These are phyloP conservation scores for Coemansia sp. DNA, from an alignment of 192 early-diverging fungal genomes.

Conservation along the genomic window DNA sequence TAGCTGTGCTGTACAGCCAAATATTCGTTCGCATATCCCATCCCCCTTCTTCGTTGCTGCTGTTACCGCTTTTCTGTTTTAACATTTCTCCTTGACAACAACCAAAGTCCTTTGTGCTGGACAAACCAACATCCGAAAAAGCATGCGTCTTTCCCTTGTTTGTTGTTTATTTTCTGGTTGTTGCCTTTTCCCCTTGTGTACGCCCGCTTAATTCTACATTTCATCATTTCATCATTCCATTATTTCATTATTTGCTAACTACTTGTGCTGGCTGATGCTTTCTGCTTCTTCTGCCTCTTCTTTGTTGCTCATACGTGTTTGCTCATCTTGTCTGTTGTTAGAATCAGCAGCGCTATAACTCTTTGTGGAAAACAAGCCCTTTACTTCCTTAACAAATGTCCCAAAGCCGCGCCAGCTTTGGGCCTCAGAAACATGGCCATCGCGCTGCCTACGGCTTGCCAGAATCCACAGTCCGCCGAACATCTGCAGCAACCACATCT, in stretches of 20 bases:
- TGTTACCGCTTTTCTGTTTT: slow-evolving; percentile 1
- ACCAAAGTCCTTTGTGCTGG: too few species aligned
- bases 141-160: background rate
- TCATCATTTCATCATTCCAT: background rate
- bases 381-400: background rate
- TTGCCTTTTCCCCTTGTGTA: background rate
- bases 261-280: background rate
- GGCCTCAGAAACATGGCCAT: background rate
- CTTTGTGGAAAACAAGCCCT: background rate
- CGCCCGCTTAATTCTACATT: background rate
- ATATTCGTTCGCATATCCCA: background rate
- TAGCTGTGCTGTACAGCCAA: too few species aligned
- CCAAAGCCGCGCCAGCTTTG: slow-evolving; percentile 11
- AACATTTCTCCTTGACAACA: background rate
- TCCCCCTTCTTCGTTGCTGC: background rate
- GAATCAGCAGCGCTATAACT: background rate
- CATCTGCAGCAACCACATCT: background rate
- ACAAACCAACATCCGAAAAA: background rate
- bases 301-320: slow-evolving; percentile 2
- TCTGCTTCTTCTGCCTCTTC: background rate
- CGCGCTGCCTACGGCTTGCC: background rate
- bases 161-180: background rate
- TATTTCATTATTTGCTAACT: slow-evolving; percentile 5
- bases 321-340: background rate
- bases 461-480: background rate